A percentile compares a stretch with the other conserved stretches of the same genome.
These are phyloP conservation scores for Geotrichum histeridarum DNA, from an alignment of 1,139 yeast species.

Conservation along the genomic window DNA sequence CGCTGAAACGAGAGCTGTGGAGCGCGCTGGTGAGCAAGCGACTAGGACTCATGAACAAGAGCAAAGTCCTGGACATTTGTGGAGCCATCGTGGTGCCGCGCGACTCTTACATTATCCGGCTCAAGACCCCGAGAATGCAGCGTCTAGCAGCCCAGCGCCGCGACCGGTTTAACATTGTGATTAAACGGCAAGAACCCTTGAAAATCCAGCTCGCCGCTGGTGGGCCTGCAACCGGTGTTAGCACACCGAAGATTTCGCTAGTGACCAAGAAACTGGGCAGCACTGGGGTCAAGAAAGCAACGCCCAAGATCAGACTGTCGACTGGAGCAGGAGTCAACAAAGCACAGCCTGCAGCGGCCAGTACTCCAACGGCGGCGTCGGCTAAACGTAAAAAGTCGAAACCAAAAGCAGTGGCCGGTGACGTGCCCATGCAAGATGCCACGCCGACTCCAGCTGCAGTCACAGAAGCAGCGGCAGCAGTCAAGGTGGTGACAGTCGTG, in stretches of 20 bases:
- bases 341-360: neutral
- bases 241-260: slow-evolving; percentile 18
- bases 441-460: neutral
- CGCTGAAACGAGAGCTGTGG: slow-evolving; percentile 63
- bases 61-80: slow-evolving; percentile 60
- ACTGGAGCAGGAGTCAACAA: neutral
- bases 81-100: slow-evolving; percentile 62
- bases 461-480: neutral
- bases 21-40: slow-evolving; percentile 48
- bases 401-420: neutral
- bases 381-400: slow-evolving; percentile 2
- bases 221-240: neutral
- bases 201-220: neutral
- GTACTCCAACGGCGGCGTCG: neutral
- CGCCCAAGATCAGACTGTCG: slow-evolving; percentile 5
- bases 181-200: slow-evolving; percentile 17
- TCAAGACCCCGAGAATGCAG: slow-evolving; percentile 65
- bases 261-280: slow-evolving; percentile 9
- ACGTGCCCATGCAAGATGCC: neutral
- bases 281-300: neutral
- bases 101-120: slow-evolving; percentile 54
- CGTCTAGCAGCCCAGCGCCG: slow-evolving; percentile 54
- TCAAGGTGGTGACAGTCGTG: neutral
- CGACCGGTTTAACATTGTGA: slow-evolving; percentile 46
- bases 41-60: slow-evolving; percentile 56